Percentiles rank a stretch among this genome's conserved stretches.
These are phyloP conservation scores for Syncephalastrum monosporum DNA, from an alignment of 371 early-diverging fungal genomes.

Conservation along the genomic window DNA sequence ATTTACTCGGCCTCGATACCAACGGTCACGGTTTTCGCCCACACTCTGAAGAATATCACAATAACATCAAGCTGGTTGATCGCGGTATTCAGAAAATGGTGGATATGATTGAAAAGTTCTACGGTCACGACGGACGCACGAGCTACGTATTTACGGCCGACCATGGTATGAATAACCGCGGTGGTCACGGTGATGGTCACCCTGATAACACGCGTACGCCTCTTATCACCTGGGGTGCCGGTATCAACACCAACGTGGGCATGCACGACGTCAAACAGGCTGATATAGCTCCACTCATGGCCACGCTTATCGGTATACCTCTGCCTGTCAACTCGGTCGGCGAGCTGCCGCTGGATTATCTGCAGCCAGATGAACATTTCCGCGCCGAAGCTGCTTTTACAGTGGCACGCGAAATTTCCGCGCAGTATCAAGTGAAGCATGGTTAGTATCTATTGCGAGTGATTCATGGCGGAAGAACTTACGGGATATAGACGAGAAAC, in stretches of 20 bases:
- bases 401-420: slow-evolving; percentile 84
- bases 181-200: slow-evolving; percentile 94
- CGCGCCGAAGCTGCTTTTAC: slow-evolving; percentile 73
- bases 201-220: slow-evolving; percentile 95
- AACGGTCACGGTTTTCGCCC: slow-evolving; percentile 93
- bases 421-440: slow-evolving; percentile 83
- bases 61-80: slow-evolving; percentile 85
- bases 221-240: slow-evolving; percentile 94
- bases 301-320: slow-evolving; percentile 81
- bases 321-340: slow-evolving; percentile 94
- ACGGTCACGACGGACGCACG: slow-evolving; percentile 77
- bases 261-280: slow-evolving; percentile 86
- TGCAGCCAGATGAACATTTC: slow-evolving; percentile 64
- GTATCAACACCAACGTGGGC: slow-evolving; percentile 52
- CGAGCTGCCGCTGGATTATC: slow-evolving; percentile 76
- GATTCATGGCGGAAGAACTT: not conserved
- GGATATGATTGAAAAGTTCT: slow-evolving; percentile 70
- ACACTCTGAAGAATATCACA: slow-evolving; percentile 76
- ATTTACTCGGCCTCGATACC: slow-evolving; percentile 92
- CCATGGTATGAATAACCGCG: slow-evolving; percentile 94
- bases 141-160: slow-evolving; percentile 92
- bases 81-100: slow-evolving; percentile 67
- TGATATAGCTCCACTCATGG: slow-evolving; percentile 95
- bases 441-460: slow-evolving; percentile 21
- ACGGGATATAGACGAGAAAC: slow-evolving; percentile 59